Evolutionary conservation across 2,329 filamentous ascomycete species (phyloP).

Genomic region (Pyrenochaeta sp.): DNA sequence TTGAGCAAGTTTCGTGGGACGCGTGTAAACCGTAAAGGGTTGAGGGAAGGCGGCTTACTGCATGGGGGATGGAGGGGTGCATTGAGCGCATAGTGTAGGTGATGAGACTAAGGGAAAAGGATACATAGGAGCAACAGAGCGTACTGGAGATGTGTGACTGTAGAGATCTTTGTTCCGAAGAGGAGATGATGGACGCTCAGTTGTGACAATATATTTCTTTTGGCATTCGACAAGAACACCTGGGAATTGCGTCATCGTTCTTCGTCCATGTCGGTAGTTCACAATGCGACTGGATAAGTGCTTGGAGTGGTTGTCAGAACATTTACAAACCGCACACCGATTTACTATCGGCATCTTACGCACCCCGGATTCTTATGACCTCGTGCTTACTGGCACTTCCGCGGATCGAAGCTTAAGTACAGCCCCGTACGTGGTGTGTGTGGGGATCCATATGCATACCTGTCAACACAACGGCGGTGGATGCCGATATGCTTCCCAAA

Average conservation of each 20-base stretch:
- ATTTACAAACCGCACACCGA: background rate
- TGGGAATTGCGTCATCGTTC: background rate
- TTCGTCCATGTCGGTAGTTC: no score
- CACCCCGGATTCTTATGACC: background rate
- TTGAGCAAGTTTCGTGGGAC: constrained; percentile 39
- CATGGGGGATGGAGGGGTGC: constrained; percentile 7
- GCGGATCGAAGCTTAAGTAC: background rate
- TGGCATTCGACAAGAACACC: background rate
- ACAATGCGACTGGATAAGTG: no score
- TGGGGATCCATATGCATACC: constrained; percentile 1
- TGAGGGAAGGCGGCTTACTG: constrained; percentile 1
- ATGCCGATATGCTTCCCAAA: background rate
- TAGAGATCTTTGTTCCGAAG: background rate
- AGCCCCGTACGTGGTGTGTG: constrained; percentile 8
- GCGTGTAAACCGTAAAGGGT: constrained; percentile 1
- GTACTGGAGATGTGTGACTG: background rate
- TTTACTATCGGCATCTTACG: background rate
- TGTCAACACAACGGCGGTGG: background rate
- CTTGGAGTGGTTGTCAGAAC: background rate
- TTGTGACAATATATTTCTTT: background rate
- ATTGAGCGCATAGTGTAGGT: no score
- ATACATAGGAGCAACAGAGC: background rate
- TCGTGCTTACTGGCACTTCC: background rate
- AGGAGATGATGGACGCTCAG: background rate
- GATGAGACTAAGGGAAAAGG: background rate